Conservation (phyloP, 2,329 filamentous ascomycete species). For the Chalaropsis ovoidea region DNA sequence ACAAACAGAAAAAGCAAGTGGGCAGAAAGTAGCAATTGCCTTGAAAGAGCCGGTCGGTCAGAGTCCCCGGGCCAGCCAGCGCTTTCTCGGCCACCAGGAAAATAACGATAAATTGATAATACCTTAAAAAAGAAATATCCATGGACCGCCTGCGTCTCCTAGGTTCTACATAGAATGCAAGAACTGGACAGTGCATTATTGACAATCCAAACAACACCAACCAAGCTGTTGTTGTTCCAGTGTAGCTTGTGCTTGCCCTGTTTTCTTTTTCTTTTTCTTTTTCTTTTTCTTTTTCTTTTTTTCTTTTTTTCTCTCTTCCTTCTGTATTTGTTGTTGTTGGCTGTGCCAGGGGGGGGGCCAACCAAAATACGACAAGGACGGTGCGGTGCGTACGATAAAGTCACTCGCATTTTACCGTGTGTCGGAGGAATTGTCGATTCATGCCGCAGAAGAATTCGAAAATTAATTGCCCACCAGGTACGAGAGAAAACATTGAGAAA, state of each 20-base stretch:
- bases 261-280: background rate
- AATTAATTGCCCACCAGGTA: background rate
- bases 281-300: background rate
- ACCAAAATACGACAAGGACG: background rate
- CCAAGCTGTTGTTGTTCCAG: background rate
- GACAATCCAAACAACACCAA: background rate
- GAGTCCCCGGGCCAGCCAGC: background rate
- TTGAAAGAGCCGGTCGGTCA: background rate
- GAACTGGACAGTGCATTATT: conserved; percentile 4
- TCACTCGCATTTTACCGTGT: background rate
- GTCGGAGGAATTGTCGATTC: background rate
- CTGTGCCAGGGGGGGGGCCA: background rate
- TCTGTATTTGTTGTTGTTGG: background rate
- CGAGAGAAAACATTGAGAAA: background rate
- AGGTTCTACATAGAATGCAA: background rate
- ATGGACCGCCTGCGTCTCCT: too few species aligned
- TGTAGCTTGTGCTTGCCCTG: background rate
- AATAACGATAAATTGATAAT: background rate
- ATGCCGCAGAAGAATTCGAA: background rate
- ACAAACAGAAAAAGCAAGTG: background rate
- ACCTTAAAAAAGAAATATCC: background rate
- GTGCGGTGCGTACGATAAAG: background rate
- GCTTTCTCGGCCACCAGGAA: background rate
- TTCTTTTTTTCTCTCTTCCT: background rate
- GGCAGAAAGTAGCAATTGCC: background rate